These are phyloP conservation scores for Paxillus rubicundulus DNA, from an alignment of 768 basidiomycete genomes.

Conservation along the genomic window DNA sequence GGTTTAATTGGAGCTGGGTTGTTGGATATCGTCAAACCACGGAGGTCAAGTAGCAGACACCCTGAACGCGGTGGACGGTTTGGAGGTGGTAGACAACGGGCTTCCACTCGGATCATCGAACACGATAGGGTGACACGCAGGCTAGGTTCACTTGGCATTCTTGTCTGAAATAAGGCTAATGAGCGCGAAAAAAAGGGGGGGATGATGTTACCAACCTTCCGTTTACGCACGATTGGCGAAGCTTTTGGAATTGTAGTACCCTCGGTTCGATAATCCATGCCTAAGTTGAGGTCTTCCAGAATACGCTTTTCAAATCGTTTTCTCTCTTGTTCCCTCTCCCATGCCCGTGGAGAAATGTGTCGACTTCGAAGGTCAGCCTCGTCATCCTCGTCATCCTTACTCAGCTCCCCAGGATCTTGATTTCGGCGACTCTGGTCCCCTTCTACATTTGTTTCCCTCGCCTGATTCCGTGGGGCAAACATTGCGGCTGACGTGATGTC, in stretches of 20 bases:
- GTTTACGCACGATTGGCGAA: conserved; percentile 2
- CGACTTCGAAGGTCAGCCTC: conserved; percentile 26
- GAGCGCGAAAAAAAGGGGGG: conserved; percentile 2
- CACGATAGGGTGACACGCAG: conserved; percentile 40
- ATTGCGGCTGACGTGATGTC: conserved; percentile 32
- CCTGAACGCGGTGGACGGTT: conserved; percentile 57
- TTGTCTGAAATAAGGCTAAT: conserved; percentile 10
- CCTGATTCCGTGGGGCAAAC: conserved; percentile 9
- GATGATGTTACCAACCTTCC: conserved; percentile 15
- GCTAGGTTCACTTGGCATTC: neutral
- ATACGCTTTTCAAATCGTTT: conserved; percentile 47
- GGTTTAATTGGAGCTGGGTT: conserved; percentile 19
- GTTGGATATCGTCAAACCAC: conserved; percentile 44
- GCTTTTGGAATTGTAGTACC: conserved; percentile 6
- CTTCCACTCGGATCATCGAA: conserved; percentile 61
- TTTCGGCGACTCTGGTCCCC: neutral
- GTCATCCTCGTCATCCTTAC: conserved; percentile 12
- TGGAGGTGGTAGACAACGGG: conserved; percentile 63
- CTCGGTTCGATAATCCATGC: conserved; percentile 41
- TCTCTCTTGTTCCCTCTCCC: conserved; percentile 38
- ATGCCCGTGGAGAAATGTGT: conserved; percentile 10
- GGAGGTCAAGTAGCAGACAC: conserved; percentile 61
- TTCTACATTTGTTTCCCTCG: neutral
- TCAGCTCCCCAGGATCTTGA: conserved; percentile 3
- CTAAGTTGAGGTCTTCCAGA: conserved; percentile 58